Evolutionary conservation across 2,329 filamentous ascomycete genomes (phyloP), one percentile per base, ranked within the genome.

Genomic region (Coniella vitis): DNA sequence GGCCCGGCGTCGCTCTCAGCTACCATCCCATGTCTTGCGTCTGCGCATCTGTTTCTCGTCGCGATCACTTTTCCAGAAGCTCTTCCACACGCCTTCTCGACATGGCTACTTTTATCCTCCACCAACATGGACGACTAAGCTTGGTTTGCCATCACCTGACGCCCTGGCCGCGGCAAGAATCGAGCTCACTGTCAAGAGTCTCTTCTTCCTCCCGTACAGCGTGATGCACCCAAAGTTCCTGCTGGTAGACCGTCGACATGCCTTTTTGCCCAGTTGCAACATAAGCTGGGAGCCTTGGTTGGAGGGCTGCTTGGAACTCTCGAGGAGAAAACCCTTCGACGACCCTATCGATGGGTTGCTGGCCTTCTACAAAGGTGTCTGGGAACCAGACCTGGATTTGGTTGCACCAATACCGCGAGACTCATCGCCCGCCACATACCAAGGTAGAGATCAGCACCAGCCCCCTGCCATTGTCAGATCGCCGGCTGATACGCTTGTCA

Each of bases 171-270:
- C 79, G 4, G 72, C 67, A 0, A 79, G 79, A 3, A 74, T 94
- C 16, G 77, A 90, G 45, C 60, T 94, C 31, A 70, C 74, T 0
- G 78, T 90, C 48, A 90, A 89, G 69, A 88, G 82, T 54, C 71
- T 91, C 7, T 94, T 94, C 64, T 81, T 91, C 54, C 70, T 83
- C 2, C 88, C 88, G 0, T 82, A 93, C 52, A 88, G 86, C 58
- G 84, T 94, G n/a, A 86, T 93, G 81, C 88, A 94, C 61, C 84
- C 87, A 0, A 94, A 94, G 59, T 91, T 87, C 57, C 73, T 91
- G 34, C 73, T 93, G 13, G 65, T 91, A 1, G 88, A 94, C 61
- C 75, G 83, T 1, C 63, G 70, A 29, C 72, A 68, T 2, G 84
- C 84, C 0, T 83, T 84, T 58, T 64, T 93, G 9, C 87, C 87